A percentile compares a stretch with the other conserved stretches of the same genome.
Conservation (phyloP, 2,329 filamentous ascomycete genomes). For the Fusarium sp. region DNA sequence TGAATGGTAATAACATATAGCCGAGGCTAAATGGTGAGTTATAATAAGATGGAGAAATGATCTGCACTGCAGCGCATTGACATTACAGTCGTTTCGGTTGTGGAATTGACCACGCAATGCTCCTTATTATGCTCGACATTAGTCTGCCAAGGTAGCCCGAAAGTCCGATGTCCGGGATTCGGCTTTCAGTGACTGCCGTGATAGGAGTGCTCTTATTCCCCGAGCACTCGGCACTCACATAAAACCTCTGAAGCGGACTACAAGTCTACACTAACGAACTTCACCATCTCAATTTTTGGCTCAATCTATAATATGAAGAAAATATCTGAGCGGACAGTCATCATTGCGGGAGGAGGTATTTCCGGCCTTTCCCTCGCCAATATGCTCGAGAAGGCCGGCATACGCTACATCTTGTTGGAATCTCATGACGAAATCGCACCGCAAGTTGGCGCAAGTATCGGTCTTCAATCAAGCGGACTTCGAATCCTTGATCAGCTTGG, state of each 20-base stretch:
- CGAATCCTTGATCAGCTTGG: slow-evolving; percentile 59
- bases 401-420: slow-evolving; percentile 63
- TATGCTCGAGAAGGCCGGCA: slow-evolving; percentile 28
- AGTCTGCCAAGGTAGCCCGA: not conserved
- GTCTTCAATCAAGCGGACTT: slow-evolving; percentile 53
- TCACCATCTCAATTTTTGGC: rapidly evolving
- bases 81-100: not conserved
- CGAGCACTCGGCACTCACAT: too few species aligned
- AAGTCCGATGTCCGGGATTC: not conserved
- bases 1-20: rapidly evolving
- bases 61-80: not conserved
- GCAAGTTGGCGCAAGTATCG: slow-evolving; percentile 59
- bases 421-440: slow-evolving; percentile 54
- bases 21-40: not conserved
- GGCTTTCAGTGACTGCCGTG: not conserved
- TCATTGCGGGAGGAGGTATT: slow-evolving; percentile 26
- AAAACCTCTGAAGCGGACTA: not conserved
- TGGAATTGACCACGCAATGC: not conserved
- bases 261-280: not conserved
- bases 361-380: slow-evolving; percentile 24
- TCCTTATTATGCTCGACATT: not conserved
- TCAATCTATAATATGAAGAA: not conserved
- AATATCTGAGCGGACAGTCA: not conserved
- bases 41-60: rapidly evolving
- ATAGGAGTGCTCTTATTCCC: too few species aligned